Evolutionary conservation across 2,329 filamentous ascomycete species (phyloP).

Genomic region (Neofusicoccum parvum): DNA sequence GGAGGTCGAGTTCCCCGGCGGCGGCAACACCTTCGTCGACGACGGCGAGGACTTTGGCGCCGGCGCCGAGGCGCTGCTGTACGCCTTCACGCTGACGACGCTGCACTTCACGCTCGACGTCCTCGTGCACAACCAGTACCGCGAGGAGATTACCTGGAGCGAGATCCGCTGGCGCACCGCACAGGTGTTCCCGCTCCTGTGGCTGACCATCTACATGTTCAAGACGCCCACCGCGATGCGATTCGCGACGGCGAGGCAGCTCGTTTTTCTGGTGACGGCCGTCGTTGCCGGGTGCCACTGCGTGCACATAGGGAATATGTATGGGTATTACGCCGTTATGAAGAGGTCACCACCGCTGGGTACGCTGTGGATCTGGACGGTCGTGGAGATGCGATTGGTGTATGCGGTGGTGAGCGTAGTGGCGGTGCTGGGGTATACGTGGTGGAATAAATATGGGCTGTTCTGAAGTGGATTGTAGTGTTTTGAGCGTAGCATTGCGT

Average conservation of each 20-base stretch:
- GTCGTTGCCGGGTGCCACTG: conserved; percentile 73
- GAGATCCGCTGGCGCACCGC: conserved; percentile 56
- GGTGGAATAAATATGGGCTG: conserved; percentile 57
- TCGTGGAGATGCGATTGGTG: conserved; percentile 78
- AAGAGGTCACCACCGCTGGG: conserved; percentile 87
- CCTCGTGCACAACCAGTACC: conserved; percentile 77
- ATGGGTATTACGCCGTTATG: conserved; percentile 85
- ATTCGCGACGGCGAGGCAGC: conserved; percentile 49
- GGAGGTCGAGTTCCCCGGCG: conserved; percentile 14
- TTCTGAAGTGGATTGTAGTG: conserved; percentile 31
- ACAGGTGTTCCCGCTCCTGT: conserved; percentile 48
- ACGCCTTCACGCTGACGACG: conserved; percentile 63
- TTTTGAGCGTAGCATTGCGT: background rate
- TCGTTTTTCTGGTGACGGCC: conserved; percentile 65
- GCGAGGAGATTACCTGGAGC: conserved; percentile 64
- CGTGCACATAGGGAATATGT: conserved; percentile 76
- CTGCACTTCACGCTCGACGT: conserved; percentile 79
- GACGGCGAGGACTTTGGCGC: conserved; percentile 50
- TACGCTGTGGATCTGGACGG: conserved; percentile 89
- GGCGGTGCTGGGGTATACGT: conserved; percentile 55
- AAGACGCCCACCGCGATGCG: conserved; percentile 43
- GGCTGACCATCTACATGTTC: conserved; percentile 48
- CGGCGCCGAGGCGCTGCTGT: conserved; percentile 51
- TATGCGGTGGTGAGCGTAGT: conserved; percentile 62
- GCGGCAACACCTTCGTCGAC: conserved; percentile 26